These are phyloP conservation scores for Aspergillus spinulosporus DNA, from an alignment of 2,329 filamentous ascomycete genomes.

Conservation along the genomic window DNA sequence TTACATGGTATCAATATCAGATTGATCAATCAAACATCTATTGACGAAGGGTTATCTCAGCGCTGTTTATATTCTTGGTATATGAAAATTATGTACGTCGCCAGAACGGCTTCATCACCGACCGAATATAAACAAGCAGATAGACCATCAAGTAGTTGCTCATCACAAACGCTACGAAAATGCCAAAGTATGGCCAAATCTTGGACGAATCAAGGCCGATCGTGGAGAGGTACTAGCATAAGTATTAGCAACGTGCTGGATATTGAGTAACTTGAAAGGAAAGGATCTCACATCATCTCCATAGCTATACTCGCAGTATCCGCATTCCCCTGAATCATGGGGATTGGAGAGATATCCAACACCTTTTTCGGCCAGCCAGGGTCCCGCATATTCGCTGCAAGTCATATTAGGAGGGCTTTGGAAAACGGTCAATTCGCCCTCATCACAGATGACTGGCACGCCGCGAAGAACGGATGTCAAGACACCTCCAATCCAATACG, in stretches of 20 bases:
- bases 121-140: constrained; percentile 35
- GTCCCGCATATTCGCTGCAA: constrained; percentile 71
- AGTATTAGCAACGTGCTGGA: neutral
- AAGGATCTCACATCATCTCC: constrained; percentile 34
- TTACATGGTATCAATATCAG: neutral
- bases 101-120: constrained; percentile 35
- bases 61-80: neutral
- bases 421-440: constrained; percentile 68
- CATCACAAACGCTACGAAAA: constrained; percentile 36
- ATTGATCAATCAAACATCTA: neutral
- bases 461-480: constrained; percentile 73
- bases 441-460: constrained; percentile 61
- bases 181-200: constrained; percentile 38
- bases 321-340: constrained; percentile 64
- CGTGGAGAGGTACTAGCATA: constrained; percentile 31
- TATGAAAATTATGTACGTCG: constrained; percentile 1
- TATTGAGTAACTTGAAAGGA: neutral
- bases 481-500: constrained; percentile 76
- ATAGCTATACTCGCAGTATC: constrained; percentile 73
- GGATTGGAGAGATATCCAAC: constrained; percentile 67
- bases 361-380: constrained; percentile 66
- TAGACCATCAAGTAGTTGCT: constrained; percentile 40
- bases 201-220: constrained; percentile 35
- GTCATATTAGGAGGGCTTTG: constrained; percentile 63
- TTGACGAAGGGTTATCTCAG: neutral